Evolutionary conservation across 768 basidiomycete species (phyloP), one percentile per base, ranked within the genome.

Genomic region (Pulveroboletus sp.): DNA sequence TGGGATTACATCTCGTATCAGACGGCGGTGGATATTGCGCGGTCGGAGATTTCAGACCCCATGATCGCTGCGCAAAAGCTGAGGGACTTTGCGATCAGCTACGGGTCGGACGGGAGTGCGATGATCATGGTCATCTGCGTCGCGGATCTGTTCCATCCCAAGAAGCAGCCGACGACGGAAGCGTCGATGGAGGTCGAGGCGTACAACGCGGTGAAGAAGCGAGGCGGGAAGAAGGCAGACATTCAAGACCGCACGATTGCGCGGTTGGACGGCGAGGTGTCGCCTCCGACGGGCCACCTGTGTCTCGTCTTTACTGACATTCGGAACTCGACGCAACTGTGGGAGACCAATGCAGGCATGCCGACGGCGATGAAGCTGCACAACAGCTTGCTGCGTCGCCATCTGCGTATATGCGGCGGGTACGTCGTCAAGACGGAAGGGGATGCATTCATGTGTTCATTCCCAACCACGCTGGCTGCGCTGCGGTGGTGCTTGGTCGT

Each of bases 341-440:
- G 95, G 95, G 96, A 99, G 60, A 84, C 82, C 35, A 97, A 97
- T 60, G 81, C 87, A 0, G 93, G 94, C 4, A 99, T 98, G 94
- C 83, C 87, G 19, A 87, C 86, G 0, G 93, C 94, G 4, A 94
- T 96, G 77, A 82, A 83, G 23, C 69, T 93, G 57, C 96, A 99
- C 70, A 94, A 98, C 64, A 77, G 72, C 43, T 75, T 97, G 20
- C 76, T 98, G 39, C 83, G 96, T 19, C 79, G 94, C 6, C 84
- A 87, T 52, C 73, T 97, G 27, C 82, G 95, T 24, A 76, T 87
- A 35, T 94, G 93, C 60, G 93, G 93, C 24, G 96, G 96, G 1
- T 99, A 98, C 67, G 93, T 97, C 71, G 95, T 98, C 62, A 99
- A 99, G 72, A 99, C 96, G 11, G 96, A 99, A 83, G 96, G 96